Evolutionary conservation across 2,329 filamentous ascomycete species (phyloP).

Genomic region (Colletotrichum sansevieriae): DNA sequence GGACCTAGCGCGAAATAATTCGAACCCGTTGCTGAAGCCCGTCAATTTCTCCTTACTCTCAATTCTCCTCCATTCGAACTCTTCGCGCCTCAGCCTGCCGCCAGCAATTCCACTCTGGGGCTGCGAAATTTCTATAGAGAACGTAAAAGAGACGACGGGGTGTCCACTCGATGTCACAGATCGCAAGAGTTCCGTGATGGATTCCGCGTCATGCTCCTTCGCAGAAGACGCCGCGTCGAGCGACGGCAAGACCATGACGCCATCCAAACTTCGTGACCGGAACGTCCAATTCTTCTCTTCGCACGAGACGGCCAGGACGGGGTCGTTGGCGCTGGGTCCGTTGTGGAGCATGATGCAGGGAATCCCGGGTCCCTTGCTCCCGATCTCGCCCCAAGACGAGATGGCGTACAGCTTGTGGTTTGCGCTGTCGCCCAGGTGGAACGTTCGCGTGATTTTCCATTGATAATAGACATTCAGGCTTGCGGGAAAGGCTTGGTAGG

Average conservation of each 20-base stretch:
- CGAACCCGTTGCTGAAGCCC: slow-evolving; percentile 1
- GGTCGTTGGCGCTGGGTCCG: not conserved
- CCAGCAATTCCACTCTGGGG: not conserved
- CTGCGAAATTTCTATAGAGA: not conserved
- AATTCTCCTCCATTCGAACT: not conserved
- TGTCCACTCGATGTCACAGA: not conserved
- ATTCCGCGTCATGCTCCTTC: not conserved
- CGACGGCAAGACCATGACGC: slow-evolving; percentile 4
- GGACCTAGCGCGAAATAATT: not conserved
- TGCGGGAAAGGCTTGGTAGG: not conserved
- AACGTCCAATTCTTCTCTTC: slow-evolving; percentile 10
- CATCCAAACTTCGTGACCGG: not conserved
- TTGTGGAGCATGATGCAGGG: slow-evolving; percentile 13
- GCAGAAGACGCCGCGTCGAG: not conserved
- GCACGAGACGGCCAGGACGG: not conserved
- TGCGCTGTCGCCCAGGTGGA: slow-evolving; percentile 14
- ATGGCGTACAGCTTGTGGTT: slow-evolving; percentile 10
- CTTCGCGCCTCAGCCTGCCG: not conserved
- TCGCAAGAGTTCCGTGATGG: not conserved
- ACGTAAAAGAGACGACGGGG: not conserved
- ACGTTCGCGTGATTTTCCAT: slow-evolving; percentile 10
- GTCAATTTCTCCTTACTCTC: not conserved
- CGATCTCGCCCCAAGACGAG: not conserved
- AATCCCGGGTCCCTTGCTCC: slow-evolving; percentile 12
- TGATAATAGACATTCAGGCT: not conserved